Evolutionary conservation across 257 asterid genomes (phyloP).

Genomic region (Plantago major): DNA sequence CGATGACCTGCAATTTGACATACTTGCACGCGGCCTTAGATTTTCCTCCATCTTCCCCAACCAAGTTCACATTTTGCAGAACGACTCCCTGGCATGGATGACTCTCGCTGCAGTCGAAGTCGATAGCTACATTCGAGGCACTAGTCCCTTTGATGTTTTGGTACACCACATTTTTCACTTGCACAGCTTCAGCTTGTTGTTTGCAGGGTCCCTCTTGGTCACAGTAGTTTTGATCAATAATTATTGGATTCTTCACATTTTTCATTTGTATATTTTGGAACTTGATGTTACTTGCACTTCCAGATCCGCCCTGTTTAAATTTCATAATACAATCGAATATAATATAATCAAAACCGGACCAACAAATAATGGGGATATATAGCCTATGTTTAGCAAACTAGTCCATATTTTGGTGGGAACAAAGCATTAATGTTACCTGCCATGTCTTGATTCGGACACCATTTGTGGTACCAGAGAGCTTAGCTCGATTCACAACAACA

Average conservation of each 20-base stretch:
- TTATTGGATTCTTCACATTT: constrained; percentile 66
- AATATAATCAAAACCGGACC: not conserved
- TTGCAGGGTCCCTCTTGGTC: constrained; percentile 57
- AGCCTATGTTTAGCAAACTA: too few relatives aligned
- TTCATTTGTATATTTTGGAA: constrained; percentile 61
- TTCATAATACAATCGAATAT: not conserved
- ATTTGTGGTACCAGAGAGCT: constrained; percentile 56
- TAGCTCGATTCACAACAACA: constrained; percentile 58
- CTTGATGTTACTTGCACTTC: constrained; percentile 70
- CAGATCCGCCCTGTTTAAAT: constrained; percentile 69
- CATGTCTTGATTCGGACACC: constrained; percentile 93
- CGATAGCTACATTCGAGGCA: constrained; percentile 46
- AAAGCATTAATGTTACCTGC: constrained; percentile 67
- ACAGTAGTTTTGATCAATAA: constrained; percentile 75
- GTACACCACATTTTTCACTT: constrained; percentile 50
- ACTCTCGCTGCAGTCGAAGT: constrained; percentile 48
- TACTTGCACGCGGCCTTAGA: constrained; percentile 54
- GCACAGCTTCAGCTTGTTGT: constrained; percentile 61
- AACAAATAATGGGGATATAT: too few relatives aligned
- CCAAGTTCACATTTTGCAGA: constrained; percentile 51
- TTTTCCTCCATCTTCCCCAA: constrained; percentile 22
- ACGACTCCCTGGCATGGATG: constrained; percentile 59
- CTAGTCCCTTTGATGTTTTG: constrained; percentile 68
- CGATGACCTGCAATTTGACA: constrained; percentile 29
- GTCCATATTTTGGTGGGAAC: too few relatives aligned